Percentiles rank a stretch among this genome's conserved stretches.
Conservation (phyloP, 164 flowering plant genomes). For the Magnolia officinalis region DNA sequence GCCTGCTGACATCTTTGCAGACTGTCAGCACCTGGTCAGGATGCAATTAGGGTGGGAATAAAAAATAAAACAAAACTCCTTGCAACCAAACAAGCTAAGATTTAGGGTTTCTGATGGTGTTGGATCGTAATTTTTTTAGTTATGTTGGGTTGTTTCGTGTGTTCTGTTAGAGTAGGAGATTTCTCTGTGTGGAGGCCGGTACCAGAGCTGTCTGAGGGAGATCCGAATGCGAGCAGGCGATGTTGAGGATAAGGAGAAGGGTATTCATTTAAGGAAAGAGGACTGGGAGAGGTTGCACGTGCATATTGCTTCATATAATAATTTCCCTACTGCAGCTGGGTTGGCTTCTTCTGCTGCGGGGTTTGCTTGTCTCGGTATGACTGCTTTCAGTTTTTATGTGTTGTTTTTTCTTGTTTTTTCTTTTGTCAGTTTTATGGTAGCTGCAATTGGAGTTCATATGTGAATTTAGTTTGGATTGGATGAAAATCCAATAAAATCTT, state of each 20-base stretch:
- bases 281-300: conserved; percentile 84
- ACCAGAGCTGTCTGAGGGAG: conserved; percentile 80
- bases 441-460: no score
- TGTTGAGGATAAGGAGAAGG: conserved; percentile 72
- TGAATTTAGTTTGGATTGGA: no score
- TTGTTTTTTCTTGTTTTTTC: no score
- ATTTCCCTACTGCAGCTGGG: conserved; percentile 98
- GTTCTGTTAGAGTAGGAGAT: conserved; percentile 69
- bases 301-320: conserved; percentile 88
- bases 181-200: conserved; percentile 75
- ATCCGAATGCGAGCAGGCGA: conserved; percentile 68
- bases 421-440: no score
- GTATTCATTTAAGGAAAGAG: conserved; percentile 57
- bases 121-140: not conserved
- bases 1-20: no score
- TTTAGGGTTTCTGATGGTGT: no score
- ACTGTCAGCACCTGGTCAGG: no score
- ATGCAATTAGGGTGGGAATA: no score
- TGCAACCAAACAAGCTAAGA: no score
- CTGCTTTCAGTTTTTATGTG: no score
- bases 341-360: conserved; percentile 99
- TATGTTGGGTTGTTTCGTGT: conserved; percentile 13
- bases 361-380: conserved; percentile 84
- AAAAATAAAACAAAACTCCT: no score
- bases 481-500: no score